Evolutionary conservation across 352 stramenopile species (phyloP).

Genomic region (Chrysophaeum taylorii): DNA sequence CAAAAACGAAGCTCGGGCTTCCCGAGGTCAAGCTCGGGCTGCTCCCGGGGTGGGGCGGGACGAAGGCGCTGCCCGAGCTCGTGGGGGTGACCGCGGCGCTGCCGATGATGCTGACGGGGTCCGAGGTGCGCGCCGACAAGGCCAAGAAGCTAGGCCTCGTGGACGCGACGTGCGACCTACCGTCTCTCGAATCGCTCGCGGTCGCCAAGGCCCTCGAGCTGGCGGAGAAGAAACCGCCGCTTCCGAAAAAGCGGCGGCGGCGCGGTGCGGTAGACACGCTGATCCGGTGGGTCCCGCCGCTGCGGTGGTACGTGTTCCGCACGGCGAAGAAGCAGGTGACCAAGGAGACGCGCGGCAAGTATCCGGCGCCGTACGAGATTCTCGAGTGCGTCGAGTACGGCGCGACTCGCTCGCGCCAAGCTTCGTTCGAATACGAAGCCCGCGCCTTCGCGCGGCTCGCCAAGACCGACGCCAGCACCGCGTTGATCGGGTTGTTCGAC

Average conservation of each 20-base stretch:
- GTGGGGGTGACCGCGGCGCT: constrained; percentile 76
- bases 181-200: constrained; percentile 73
- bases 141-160: constrained; percentile 94
- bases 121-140: constrained; percentile 85
- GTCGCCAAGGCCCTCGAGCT: constrained; percentile 76
- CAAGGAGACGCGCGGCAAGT: constrained; percentile 93
- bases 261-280: constrained; percentile 68
- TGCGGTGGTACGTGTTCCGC: constrained; percentile 80
- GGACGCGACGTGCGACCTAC: constrained; percentile 70
- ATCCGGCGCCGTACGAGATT: constrained; percentile 87
- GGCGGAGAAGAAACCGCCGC: constrained; percentile 67
- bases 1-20: constrained; percentile 89
- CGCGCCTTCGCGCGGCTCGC: constrained; percentile 89
- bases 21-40: constrained; percentile 94
- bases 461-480: constrained; percentile 82
- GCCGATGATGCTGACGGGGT: constrained; percentile 94
- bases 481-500: constrained; percentile 94
- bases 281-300: constrained; percentile 70
- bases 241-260: too few relatives aligned
- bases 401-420: background rate
- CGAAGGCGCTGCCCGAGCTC: constrained; percentile 83
- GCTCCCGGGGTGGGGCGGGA: constrained; percentile 92
- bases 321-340: constrained; percentile 86
- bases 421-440: constrained; percentile 74
- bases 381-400: constrained; percentile 61